Conservation (phyloP, 495 filamentous ascomycete species). For the Neurospora africana region DNA sequence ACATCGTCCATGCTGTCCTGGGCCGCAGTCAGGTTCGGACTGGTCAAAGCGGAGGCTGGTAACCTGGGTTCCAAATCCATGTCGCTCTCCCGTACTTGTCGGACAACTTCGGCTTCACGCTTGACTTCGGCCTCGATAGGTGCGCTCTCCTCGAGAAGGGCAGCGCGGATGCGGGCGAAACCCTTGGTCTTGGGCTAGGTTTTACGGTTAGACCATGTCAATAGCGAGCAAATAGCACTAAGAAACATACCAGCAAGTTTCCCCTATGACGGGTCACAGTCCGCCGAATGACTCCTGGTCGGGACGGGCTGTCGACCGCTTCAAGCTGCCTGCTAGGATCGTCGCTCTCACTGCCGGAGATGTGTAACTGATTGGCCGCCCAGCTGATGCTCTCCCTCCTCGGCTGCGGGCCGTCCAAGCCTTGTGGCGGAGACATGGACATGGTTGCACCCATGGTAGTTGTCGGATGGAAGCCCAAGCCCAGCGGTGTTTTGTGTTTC, state of each 20-base stretch:
- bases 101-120: conserved; percentile 88
- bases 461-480: conserved; percentile 28
- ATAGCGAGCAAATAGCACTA: neutral
- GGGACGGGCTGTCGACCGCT: conserved; percentile 30
- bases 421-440: conserved; percentile 35
- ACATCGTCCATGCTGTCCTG: conserved; percentile 46
- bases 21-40: conserved; percentile 29
- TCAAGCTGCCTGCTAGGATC: conserved; percentile 50
- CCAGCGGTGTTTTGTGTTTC: conserved; percentile 20
- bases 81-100: conserved; percentile 75
- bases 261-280: conserved; percentile 70
- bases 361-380: conserved; percentile 74
- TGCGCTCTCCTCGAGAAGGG: conserved; percentile 74
- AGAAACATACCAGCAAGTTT: conserved; percentile 64
- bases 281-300: conserved; percentile 48
- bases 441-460: conserved; percentile 12
- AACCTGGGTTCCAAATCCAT: conserved; percentile 38
- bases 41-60: conserved; percentile 39
- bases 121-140: conserved; percentile 82
- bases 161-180: conserved; percentile 85
- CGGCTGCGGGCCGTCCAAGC: conserved; percentile 28
- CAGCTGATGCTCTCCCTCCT: conserved; percentile 77
- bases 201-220: conserved; percentile 1
- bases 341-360: conserved; percentile 72
- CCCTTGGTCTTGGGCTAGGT: conserved; percentile 79